Conservation (phyloP, 495 filamentous ascomycete genomes). For the Chaetomium cochliodes region DNA sequence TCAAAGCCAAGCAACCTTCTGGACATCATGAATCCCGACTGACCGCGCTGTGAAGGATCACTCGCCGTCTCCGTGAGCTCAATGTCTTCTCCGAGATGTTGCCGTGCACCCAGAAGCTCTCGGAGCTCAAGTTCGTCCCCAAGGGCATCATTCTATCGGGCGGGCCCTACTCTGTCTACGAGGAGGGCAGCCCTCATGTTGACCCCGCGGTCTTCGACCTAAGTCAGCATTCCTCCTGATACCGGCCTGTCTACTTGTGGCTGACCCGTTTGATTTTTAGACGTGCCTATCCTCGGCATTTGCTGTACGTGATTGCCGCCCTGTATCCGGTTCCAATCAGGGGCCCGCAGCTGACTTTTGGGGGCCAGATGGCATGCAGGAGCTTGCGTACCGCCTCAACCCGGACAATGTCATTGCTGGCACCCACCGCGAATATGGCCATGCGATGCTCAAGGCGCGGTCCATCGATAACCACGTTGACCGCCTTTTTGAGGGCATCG, state of each 20-base stretch:
- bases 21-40: background rate
- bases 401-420: constrained; percentile 71
- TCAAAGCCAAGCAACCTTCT: no score
- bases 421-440: constrained; percentile 51
- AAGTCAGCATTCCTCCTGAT: constrained; percentile 43
- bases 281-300: constrained; percentile 56
- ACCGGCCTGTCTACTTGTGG: constrained; percentile 32
- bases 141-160: constrained; percentile 80
- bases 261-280: constrained; percentile 13
- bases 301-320: constrained; percentile 52
- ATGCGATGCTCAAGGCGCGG: constrained; percentile 28
- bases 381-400: constrained; percentile 73
- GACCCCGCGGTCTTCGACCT: constrained; percentile 79
- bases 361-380: constrained; percentile 45
- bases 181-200: constrained; percentile 43
- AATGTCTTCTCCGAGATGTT: constrained; percentile 91
- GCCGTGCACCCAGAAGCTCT: constrained; percentile 83
- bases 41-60: constrained; percentile 22
- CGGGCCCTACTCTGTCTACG: constrained; percentile 49
- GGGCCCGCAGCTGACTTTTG: constrained; percentile 11
- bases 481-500: constrained; percentile 67
- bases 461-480: constrained; percentile 58
- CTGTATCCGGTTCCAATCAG: background rate
- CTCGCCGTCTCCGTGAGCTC: constrained; percentile 41
- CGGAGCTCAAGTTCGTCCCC: constrained; percentile 75